A percentile compares a stretch with the other conserved stretches of the same genome.
Evolutionary conservation across 2,329 filamentous ascomycete species (phyloP).

Genomic region (Calonectria pteridis): DNA sequence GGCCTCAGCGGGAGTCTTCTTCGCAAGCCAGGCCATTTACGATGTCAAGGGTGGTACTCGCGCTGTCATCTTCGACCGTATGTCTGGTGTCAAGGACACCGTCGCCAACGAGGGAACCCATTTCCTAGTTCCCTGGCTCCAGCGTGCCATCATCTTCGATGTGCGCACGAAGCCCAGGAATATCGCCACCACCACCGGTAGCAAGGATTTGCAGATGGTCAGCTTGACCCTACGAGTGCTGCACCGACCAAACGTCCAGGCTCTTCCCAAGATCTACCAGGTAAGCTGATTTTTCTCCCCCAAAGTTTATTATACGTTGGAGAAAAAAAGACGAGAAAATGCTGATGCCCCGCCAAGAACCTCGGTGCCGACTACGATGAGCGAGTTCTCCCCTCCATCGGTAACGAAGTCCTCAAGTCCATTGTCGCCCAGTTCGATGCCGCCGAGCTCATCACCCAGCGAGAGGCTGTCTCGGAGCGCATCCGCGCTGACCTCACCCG

Average conservation of each 20-base stretch:
- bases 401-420: conserved; percentile 98
- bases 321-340: neutral
- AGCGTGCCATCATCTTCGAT: conserved; percentile 94
- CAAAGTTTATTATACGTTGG: neutral
- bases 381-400: conserved; percentile 96
- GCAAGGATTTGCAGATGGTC: conserved; percentile 99
- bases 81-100: conserved; percentile 91
- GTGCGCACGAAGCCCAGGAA: conserved; percentile 97
- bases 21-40: conserved; percentile 88
- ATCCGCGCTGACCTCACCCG: conserved; percentile 93
- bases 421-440: conserved; percentile 99
- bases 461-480: conserved; percentile 94
- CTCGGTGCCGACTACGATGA: conserved; percentile 99
- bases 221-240: conserved; percentile 96
- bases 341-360: conserved; percentile 68
- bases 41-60: conserved; percentile 95
- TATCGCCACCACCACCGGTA: conserved; percentile 96
- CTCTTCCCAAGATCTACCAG: conserved; percentile 98
- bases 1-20: conserved; percentile 73
- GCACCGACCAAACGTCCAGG: conserved; percentile 92
- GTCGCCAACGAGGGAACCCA: conserved; percentile 98
- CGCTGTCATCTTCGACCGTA: conserved; percentile 97
- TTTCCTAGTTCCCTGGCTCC: conserved; percentile 95
- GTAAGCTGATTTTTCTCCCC: conserved; percentile 60
- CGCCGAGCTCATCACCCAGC: conserved; percentile 97